phyloP scores from a whole-genome alignment of 371 early-diverging fungal species.

The Haplosporangium sp. region DNA sequence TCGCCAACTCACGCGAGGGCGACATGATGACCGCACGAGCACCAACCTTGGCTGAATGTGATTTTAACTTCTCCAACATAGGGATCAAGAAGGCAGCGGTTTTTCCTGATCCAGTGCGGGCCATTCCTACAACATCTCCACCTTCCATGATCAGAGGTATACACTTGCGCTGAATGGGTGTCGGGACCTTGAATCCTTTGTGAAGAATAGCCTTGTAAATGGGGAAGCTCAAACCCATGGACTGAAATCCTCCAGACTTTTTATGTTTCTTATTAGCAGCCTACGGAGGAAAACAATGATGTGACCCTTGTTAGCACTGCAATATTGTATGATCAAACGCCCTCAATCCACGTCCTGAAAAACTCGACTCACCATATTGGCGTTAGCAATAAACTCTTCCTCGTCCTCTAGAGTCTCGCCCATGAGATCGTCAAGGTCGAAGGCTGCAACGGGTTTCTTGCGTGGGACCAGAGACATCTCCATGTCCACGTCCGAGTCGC shows the following conservation, averaged over 20 bases:
- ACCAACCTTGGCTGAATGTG: constrained; percentile 91
- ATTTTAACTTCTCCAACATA: constrained; percentile 88
- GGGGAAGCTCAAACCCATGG: constrained; percentile 90
- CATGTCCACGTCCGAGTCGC: constrained; percentile 53
- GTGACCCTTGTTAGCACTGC: neutral
- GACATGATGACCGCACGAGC: constrained; percentile 89
- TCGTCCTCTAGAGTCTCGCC: constrained; percentile 46
- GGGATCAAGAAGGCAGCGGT: constrained; percentile 98
- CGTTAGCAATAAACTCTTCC: constrained; percentile 50
- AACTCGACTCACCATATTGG: constrained; percentile 37
- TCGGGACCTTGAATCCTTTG: constrained; percentile 97
- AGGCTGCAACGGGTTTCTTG: constrained; percentile 31
- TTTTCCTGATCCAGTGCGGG: constrained; percentile 98
- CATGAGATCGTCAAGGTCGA: constrained; percentile 53
- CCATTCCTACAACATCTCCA: constrained; percentile 97
- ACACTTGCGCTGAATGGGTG: constrained; percentile 98
- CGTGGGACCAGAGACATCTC: constrained; percentile 45
- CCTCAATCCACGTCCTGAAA: neutral
- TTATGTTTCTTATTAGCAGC: constrained; percentile 88
- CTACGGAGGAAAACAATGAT: constrained; percentile 23
- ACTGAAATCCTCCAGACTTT: constrained; percentile 96
- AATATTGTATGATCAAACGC: neutral
- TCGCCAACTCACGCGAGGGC: constrained; percentile 96
- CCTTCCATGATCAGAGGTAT: constrained; percentile 94
- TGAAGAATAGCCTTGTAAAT: constrained; percentile 88